Percentiles rank a stretch among this genome's conserved stretches.
Evolutionary conservation across 495 filamentous ascomycete species (phyloP).

Genomic region (Lentithecium fluviatile): DNA sequence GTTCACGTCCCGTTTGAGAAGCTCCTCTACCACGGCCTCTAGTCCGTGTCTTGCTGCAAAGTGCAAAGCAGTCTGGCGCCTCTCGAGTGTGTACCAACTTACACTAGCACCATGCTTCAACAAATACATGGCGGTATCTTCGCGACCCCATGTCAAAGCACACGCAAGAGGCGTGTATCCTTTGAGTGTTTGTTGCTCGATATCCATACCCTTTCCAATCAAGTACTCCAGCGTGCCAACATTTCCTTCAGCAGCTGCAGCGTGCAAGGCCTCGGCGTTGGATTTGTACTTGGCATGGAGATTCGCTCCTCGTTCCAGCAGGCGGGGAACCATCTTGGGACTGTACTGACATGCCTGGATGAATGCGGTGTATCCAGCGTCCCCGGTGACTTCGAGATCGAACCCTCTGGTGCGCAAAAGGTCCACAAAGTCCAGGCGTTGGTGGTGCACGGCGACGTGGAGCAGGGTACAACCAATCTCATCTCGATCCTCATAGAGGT

Average conservation of each 20-base stretch:
- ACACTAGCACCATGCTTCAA: slow-evolving; percentile 15
- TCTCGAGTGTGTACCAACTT: slow-evolving; percentile 7
- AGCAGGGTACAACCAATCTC: slow-evolving; percentile 10
- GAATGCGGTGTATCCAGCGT: slow-evolving; percentile 16
- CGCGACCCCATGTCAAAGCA: slow-evolving; percentile 21
- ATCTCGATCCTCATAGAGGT: slow-evolving; percentile 17
- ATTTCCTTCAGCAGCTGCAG: slow-evolving; percentile 23
- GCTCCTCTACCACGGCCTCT: neutral
- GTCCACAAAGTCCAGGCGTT: slow-evolving; percentile 12
- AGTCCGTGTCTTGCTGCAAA: slow-evolving; percentile 20
- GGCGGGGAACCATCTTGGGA: slow-evolving; percentile 18
- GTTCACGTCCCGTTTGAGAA: slow-evolving; percentile 6
- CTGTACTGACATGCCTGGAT: slow-evolving; percentile 15
- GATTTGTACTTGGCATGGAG: slow-evolving; percentile 19
- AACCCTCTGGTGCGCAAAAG: slow-evolving; percentile 10
- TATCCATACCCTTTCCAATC: slow-evolving; percentile 9
- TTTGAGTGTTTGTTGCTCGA: slow-evolving; percentile 14
- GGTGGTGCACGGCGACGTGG: slow-evolving; percentile 13
- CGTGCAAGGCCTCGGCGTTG: slow-evolving; percentile 13
- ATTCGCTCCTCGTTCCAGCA: slow-evolving; percentile 15
- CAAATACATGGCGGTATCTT: slow-evolving; percentile 8
- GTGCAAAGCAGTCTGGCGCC: slow-evolving; percentile 16
- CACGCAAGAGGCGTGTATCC: slow-evolving; percentile 22
- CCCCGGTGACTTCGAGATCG: slow-evolving; percentile 12
- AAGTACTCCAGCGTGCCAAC: slow-evolving; percentile 12